Conservation (phyloP, 140 eudicot species). For the Oenanthe javanica region DNA sequence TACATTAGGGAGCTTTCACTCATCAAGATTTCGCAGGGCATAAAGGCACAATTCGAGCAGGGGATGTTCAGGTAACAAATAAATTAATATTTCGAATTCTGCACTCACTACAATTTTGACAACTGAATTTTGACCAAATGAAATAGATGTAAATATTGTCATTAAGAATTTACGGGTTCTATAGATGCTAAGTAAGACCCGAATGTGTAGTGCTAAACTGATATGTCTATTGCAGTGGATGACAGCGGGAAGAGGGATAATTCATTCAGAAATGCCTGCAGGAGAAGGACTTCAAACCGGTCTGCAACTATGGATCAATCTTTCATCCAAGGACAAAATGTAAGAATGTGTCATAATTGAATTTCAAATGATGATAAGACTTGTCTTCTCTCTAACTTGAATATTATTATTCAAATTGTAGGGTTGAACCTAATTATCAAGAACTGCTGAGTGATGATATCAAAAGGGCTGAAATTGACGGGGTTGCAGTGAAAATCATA, state of each 20-base stretch:
- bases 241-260: slow-evolving; percentile 51
- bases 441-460: slow-evolving; percentile 60
- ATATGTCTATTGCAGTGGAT: slow-evolving; percentile 52
- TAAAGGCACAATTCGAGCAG: no score
- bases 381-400: neutral
- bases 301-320: slow-evolving; percentile 91
- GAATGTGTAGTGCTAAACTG: neutral
- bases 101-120: neutral
- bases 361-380: neutral
- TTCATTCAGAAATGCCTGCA: slow-evolving; percentile 84
- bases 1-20: slow-evolving; percentile 61
- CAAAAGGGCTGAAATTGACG: slow-evolving; percentile 28
- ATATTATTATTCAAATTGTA: slow-evolving; percentile 13
- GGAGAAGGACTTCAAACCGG: slow-evolving; percentile 71
- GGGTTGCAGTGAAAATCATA: no score
- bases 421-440: slow-evolving; percentile 91
- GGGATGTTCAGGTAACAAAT: no score
- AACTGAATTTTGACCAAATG: neutral
- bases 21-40: slow-evolving; percentile 18
- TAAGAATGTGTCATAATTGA: slow-evolving; percentile 11
- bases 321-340: slow-evolving; percentile 88
- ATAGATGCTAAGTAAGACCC: no score
- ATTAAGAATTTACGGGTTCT: no score
- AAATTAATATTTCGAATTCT: no score
- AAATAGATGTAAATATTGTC: no score